These are phyloP conservation scores for Buxus sempervirens DNA, from an alignment of 164 flowering plant species.

Conservation along the genomic window DNA sequence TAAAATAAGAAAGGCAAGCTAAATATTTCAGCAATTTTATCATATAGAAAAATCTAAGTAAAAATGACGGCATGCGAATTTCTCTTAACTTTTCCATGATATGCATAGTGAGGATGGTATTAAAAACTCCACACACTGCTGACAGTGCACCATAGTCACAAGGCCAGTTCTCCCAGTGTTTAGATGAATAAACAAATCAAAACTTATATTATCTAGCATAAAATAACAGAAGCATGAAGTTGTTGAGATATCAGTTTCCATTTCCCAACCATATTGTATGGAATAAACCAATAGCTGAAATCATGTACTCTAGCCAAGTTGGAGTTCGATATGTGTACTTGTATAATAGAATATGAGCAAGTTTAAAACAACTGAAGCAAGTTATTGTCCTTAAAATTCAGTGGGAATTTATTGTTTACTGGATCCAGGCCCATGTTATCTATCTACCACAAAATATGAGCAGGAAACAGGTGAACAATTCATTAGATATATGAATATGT, in stretches of 20 bases:
- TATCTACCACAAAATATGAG: neutral
- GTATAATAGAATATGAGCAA: neutral
- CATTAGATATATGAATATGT: neutral
- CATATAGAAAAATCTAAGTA: neutral
- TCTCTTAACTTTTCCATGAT: neutral
- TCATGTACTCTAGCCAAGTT: neutral
- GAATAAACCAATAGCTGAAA: neutral
- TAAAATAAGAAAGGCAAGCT: neutral
- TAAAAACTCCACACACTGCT: neutral
- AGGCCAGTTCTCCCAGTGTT: neutral
- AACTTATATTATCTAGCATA: neutral
- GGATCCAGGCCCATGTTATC: neutral
- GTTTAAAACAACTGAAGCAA: neutral
- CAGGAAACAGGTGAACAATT: neutral
- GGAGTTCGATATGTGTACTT: neutral
- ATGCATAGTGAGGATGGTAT: neutral
- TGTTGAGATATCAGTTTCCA: neutral
- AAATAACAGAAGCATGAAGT: neutral
- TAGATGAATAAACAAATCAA: neutral
- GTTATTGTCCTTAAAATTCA: neutral
- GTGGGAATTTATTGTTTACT: too few relatives aligned
- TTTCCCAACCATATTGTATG: neutral
- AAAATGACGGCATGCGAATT: neutral
- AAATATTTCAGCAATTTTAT: neutral
- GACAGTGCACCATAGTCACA: neutral